phyloP scores from a whole-genome alignment of 2,329 filamentous ascomycete species.

The Blumeriella jaapii region DNA sequence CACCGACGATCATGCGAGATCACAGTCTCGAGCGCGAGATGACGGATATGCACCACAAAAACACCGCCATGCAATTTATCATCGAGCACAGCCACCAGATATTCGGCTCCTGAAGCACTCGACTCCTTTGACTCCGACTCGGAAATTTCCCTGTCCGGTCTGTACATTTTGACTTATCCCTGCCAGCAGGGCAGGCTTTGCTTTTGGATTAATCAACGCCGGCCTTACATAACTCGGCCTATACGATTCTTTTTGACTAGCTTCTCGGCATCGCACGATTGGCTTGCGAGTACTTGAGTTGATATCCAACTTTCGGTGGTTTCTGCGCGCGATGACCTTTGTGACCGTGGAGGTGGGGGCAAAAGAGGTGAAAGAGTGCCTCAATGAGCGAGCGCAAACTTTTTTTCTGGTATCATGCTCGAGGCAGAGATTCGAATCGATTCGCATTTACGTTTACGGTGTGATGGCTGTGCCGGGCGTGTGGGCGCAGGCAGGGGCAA shows the following conservation, averaged over 20 bases:
- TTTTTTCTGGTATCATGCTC: conserved; percentile 3
- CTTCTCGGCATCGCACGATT: not conserved
- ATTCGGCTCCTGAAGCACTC: conserved; percentile 37
- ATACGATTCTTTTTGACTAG: not conserved
- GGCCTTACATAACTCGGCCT: conserved; percentile 1
- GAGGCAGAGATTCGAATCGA: conserved; percentile 3
- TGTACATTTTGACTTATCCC: no score
- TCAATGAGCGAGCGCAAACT: not conserved
- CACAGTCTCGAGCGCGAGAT: conserved; percentile 85
- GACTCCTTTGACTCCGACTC: conserved; percentile 6
- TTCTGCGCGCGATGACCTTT: not conserved
- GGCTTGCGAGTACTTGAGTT: conserved; percentile 9
- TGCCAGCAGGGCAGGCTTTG: conserved; percentile 11
- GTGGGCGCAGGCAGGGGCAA: not conserved
- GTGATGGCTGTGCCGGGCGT: not conserved
- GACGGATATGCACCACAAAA: conserved; percentile 91
- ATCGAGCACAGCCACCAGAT: conserved; percentile 81
- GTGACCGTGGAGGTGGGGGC: not conserved
- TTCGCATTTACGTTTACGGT: conserved; percentile 12
- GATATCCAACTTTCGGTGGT: conserved; percentile 13
- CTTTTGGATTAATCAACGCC: conserved; percentile 11
- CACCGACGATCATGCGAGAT: conserved; percentile 93
- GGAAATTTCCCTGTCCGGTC: conserved; percentile 8
- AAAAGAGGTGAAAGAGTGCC: conserved; percentile 2
- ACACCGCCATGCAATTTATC: conserved; percentile 81